These are phyloP conservation scores for Periconia sp. DNA, from an alignment of 2,329 filamentous ascomycete genomes.

Conservation along the genomic window DNA sequence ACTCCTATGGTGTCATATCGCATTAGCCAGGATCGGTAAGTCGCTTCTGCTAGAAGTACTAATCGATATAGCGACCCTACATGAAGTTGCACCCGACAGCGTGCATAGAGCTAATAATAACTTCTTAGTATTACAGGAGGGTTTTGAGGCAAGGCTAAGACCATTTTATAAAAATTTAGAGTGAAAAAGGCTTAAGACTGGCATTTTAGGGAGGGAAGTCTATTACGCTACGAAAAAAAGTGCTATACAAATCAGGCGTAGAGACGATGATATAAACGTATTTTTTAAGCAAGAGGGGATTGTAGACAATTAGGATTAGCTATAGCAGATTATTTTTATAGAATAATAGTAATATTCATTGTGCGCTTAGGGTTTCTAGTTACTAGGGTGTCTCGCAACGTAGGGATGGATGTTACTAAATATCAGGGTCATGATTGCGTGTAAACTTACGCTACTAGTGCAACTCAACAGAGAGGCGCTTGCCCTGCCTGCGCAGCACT, in stretches of 20 bases:
- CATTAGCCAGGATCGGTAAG: not conserved
- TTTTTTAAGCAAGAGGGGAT: too few species aligned
- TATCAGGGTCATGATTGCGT: too few species aligned
- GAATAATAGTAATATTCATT: too few species aligned
- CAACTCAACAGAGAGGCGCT: too few species aligned
- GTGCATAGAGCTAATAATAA: not conserved
- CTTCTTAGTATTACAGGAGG: not conserved
- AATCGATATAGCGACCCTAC: not conserved
- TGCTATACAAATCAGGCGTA: conserved; percentile 1
- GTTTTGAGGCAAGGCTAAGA: not conserved
- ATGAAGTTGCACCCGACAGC: not conserved
- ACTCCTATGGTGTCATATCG: not conserved
- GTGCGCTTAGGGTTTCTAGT: too few species aligned
- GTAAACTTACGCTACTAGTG: too few species aligned
- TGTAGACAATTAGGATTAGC: too few species aligned
- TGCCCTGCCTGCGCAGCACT: too few species aligned
- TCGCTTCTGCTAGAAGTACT: not conserved
- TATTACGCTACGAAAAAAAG: not conserved
- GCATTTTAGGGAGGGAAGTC: not conserved
- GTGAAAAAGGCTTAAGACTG: not conserved
- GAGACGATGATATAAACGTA: too few species aligned
- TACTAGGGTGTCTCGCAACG: too few species aligned
- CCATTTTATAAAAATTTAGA: not conserved
- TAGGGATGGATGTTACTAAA: too few species aligned
- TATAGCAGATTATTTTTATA: too few species aligned